Evolutionary conservation across 2,329 filamentous ascomycete genomes (phyloP), one percentile per base, ranked within the genome.

Genomic region (Aureobasidium zeae): DNA sequence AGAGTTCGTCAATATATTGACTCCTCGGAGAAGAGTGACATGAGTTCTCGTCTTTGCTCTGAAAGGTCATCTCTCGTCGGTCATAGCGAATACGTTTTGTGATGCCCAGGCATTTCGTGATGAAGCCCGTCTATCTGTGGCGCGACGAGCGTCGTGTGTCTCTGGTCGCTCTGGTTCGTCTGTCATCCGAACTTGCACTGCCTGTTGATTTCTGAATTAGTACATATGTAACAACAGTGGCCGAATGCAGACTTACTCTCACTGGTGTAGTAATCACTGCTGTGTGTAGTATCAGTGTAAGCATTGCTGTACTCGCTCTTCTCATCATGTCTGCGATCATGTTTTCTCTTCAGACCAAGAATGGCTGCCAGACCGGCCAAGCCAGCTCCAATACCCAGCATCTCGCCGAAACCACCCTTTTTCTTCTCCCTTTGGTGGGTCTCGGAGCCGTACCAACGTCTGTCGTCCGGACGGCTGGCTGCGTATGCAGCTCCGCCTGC

Each of bases 371-470:
- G 48, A 5, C 59, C 67, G 31, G 64, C 68, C 6, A 71, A 57
- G 13, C 58, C 64, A 6, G 61, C 67, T 5, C 60, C 64, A 25
- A 68, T 48, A 6, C 65, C 67, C 3, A 62, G 51, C 44, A 55
- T 17, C 10, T 55, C 57, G 38, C 61, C 60, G 20, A 60, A 48
- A 2, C 58, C 53, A 21, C 62, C 55, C 19, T 54, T 54, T 45
- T 61, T 57, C 49, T 61, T 63, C 49, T 56, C 54, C 36, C 57
- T 51, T 16, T 51, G 49, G 7, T 64, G 60, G 31, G 32, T 61
- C 55, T 48, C 61, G 11, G 63, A 58, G 35, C 69, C 68, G 45
- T 71, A 69, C 69, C 69, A 72, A 16, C 56, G 61, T 21, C 66
- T 69, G 52, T 71, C 65, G 26, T 51, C 55, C 1, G 39, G 30